Base-by-base conservation (phyloP, 2,329 filamentous ascomycete species). In the Pseudogymnoascus sp. region DNA sequence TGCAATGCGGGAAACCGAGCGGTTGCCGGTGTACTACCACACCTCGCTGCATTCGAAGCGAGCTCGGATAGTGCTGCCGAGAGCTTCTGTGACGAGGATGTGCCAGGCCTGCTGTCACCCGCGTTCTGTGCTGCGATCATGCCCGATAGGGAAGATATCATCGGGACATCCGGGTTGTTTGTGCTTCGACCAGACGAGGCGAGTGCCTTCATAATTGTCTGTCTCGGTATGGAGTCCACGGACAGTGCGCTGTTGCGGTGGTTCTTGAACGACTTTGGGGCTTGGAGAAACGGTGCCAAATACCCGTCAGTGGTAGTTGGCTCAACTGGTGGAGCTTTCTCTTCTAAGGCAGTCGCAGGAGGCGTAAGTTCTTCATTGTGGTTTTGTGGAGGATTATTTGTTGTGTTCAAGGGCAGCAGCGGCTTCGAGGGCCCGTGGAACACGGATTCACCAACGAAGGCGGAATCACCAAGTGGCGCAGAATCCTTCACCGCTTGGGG, bases 121-220 rank as follows among this genome's bases (percentile, higher is more conserved):
- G 63, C 63, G 16, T 64, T 66, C 22, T 79, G 78, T 62, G 76
- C 74, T 62, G 79, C 82, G 60, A 87, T 74, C 76, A 90, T 82
- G 64, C 80, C 79, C 74, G 81, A 77, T 65, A 90, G 75, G 28
- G 85, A 84, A 22, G 88, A 81, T 58, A 85, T 79, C 72, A 72
- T 65, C 8, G 71, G 71, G 8, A 71, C 62, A 52, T 68, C 67
- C 9, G 87, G 82, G 61, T 86, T 82, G 70, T 84, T 84, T 68
- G 82, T 81, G 68, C 80, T 82, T 70, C 82, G 82, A 63, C 81
- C 78, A 45, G 84, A 80, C 12, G 89, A 92, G 62, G 88, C 88
- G 67, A 93, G 77, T 5, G 89, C 90, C 77, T 94, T 92, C 78
- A 92, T 85, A 70, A 92, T 86, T 62, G 90, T 93, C 76, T 93